Conservation (phyloP, 225 moss, liverwort and hornwort species). For the Physcomitrium patens region DNA sequence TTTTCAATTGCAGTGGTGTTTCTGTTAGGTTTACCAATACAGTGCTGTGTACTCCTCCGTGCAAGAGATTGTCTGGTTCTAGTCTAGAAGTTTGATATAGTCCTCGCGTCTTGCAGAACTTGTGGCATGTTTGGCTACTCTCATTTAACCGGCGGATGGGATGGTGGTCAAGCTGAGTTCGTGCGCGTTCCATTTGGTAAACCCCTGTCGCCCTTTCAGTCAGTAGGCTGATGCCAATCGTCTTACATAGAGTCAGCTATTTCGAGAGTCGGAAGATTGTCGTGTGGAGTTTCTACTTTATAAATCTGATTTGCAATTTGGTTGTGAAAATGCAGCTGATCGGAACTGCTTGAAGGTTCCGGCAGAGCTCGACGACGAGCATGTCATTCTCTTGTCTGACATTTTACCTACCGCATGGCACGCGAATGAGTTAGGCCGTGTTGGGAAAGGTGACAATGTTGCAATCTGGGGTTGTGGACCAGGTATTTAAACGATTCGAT, state of each 20-base stretch:
- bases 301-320: not conserved
- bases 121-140: slow-evolving; percentile 93
- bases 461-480: slow-evolving; percentile 93
- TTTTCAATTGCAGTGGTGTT: not conserved
- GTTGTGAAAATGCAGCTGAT: slow-evolving; percentile 58
- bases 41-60: not conserved
- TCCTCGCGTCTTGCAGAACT: slow-evolving; percentile 41
- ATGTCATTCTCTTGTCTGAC: slow-evolving; percentile 69
- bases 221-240: not conserved
- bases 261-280: not conserved
- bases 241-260: not conserved
- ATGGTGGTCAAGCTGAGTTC: slow-evolving; percentile 88
- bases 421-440: slow-evolving; percentile 70
- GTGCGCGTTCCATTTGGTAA: slow-evolving; percentile 80
- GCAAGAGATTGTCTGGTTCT: not conserved
- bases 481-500: slow-evolving; percentile 21
- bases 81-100: not conserved
- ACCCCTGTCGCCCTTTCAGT: not conserved
- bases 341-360: slow-evolving; percentile 72
- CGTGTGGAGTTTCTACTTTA: no score
- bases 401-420: slow-evolving; percentile 93
- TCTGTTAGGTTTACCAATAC: not conserved
- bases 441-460: slow-evolving; percentile 78
- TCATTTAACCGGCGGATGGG: slow-evolving; percentile 89
- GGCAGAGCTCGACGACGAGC: slow-evolving; percentile 63